phyloP scores from a whole-genome alignment of 768 basidiomycete species.

The Rhizopogon vinicolor region DNA sequence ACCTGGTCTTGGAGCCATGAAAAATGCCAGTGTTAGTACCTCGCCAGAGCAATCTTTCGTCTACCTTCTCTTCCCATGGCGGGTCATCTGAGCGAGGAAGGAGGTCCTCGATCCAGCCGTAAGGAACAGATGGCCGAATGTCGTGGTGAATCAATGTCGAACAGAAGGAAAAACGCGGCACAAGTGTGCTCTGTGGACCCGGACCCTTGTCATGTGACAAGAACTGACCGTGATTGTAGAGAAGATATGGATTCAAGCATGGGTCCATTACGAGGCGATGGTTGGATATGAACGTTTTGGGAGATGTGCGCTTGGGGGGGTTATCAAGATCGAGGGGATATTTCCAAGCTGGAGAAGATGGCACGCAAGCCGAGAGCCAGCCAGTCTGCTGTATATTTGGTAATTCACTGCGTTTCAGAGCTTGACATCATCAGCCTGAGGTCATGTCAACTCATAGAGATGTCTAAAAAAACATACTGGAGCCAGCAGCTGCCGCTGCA shows the following conservation, averaged over 20 bases:
- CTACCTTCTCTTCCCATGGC: slow-evolving; percentile 57
- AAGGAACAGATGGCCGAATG: slow-evolving; percentile 45
- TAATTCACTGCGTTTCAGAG: slow-evolving; percentile 23
- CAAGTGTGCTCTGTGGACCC: slow-evolving; percentile 31
- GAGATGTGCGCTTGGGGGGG: neutral
- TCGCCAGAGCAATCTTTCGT: slow-evolving; percentile 66
- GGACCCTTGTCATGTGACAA: slow-evolving; percentile 46
- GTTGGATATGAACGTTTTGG: slow-evolving; percentile 31
- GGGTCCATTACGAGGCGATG: slow-evolving; percentile 33
- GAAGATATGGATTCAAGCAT: slow-evolving; percentile 29
- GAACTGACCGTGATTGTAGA: slow-evolving; percentile 46
- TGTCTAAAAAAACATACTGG: slow-evolving; percentile 13
- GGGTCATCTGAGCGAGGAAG: slow-evolving; percentile 45
- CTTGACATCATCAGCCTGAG: slow-evolving; percentile 9
- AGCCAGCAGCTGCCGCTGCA: slow-evolving; percentile 23
- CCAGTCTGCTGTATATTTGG: slow-evolving; percentile 26
- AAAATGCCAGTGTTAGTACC: slow-evolving; percentile 69
- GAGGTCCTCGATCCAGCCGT: slow-evolving; percentile 43
- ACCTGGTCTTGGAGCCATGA: slow-evolving; percentile 33
- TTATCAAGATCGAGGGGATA: slow-evolving; percentile 24
- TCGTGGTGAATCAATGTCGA: slow-evolving; percentile 49
- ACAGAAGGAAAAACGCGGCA: slow-evolving; percentile 53
- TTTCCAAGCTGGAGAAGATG: slow-evolving; percentile 22
- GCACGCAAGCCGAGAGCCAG: slow-evolving; percentile 17
- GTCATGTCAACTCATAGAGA: neutral